Percentiles rank a stretch among this genome's conserved stretches.
Evolutionary conservation across 2,329 filamentous ascomycete species (phyloP).

Genomic region (Talaromyces sp.): DNA sequence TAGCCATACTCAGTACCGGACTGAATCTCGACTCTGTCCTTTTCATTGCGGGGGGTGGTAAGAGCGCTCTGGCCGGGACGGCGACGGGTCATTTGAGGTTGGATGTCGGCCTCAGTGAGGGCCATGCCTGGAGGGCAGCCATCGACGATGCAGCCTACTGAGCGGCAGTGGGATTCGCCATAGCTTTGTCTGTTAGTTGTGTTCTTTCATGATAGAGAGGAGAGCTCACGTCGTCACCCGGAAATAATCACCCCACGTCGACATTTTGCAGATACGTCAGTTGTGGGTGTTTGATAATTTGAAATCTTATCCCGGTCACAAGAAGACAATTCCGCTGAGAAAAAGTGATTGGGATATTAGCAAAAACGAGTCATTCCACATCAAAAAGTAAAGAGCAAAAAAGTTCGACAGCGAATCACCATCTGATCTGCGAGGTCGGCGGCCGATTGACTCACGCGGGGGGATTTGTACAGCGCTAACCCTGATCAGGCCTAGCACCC

Average conservation of each 20-base stretch:
- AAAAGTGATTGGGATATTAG: no score
- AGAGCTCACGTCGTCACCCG: constrained; percentile 71
- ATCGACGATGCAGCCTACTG: constrained; percentile 92
- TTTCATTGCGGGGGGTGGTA: constrained; percentile 89
- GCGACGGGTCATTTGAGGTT: constrained; percentile 88
- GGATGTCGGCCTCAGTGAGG: constrained; percentile 81
- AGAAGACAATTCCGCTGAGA: background rate
- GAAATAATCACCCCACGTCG: constrained; percentile 81
- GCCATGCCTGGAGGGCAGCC: constrained; percentile 84
- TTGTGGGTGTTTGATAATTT: background rate
- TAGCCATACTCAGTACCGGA: constrained; percentile 87
- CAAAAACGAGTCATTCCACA: background rate
- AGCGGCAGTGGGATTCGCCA: constrained; percentile 86
- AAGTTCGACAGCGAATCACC: background rate
- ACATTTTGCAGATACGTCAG: constrained; percentile 54
- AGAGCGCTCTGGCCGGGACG: constrained; percentile 85
- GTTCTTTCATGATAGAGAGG: background rate
- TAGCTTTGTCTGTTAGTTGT: constrained; percentile 49
- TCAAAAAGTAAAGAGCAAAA: background rate
- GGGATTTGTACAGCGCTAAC: background rate
- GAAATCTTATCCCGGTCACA: background rate
- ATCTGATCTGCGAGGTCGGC: constrained; percentile 7
- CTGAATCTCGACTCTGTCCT: constrained; percentile 86
- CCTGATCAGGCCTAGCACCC: background rate
- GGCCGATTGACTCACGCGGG: constrained; percentile 2